Evolutionary conservation across 2,329 filamentous ascomycete genomes (phyloP).

Genomic region (Alternaria alternata): DNA sequence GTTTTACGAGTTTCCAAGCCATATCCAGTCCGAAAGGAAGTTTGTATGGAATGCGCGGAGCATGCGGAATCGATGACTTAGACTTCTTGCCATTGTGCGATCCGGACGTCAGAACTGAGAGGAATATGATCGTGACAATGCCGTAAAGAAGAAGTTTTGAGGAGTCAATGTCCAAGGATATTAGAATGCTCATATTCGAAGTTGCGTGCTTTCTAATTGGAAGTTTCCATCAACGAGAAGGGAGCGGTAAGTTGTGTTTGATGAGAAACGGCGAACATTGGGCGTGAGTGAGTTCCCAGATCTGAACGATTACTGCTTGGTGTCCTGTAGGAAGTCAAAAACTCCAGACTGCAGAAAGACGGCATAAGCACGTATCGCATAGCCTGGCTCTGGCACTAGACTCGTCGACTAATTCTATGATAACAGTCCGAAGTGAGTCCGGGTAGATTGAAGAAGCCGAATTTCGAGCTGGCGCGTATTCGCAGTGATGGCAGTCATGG

Average conservation of each 20-base stretch:
- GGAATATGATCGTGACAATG: not conserved
- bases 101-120: not conserved
- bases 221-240: not conserved
- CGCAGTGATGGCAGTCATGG: too few species aligned
- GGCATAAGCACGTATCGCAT: not conserved
- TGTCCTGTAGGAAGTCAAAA: not conserved
- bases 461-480: not conserved
- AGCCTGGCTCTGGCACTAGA: not conserved
- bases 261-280: not conserved
- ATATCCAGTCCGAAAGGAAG: constrained; percentile 12
- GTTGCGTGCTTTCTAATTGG: not conserved
- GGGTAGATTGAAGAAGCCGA: not conserved
- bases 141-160: constrained; percentile 3
- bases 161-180: not conserved
- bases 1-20: constrained; percentile 13
- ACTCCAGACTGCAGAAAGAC: not conserved
- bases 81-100: not conserved
- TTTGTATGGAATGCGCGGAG: constrained; percentile 9
- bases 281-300: not conserved
- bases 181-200: constrained; percentile 6
- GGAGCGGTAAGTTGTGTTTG: not conserved
- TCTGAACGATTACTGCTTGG: not conserved
- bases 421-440: not conserved
- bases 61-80: constrained; percentile 2
- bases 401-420: not conserved